Conservation (phyloP, 75 land plant genomes). For the Picea sitchensis region DNA sequence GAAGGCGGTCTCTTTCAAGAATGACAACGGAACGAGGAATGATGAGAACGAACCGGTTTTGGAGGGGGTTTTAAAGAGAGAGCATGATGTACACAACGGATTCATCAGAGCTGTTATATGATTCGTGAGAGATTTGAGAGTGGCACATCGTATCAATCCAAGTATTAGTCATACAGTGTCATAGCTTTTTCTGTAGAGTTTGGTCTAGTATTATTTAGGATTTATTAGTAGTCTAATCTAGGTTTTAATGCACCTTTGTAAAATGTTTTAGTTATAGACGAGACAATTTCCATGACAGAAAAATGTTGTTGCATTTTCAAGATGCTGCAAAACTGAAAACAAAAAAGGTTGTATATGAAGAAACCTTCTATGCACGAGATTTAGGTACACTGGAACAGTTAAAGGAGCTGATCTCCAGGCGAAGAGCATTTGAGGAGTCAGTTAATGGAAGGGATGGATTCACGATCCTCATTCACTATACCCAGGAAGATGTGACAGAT, state of each 20-base stretch:
- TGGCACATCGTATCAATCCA: not conserved
- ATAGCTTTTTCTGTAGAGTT: not conserved
- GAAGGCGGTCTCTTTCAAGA: no score
- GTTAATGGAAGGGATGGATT: constrained; percentile 36
- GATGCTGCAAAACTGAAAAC: constrained; percentile 43
- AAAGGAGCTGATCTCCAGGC: constrained; percentile 63
- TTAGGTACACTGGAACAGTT: constrained; percentile 66
- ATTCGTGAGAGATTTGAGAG: constrained; percentile 6
- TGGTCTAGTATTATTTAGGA: not conserved
- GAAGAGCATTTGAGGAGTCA: constrained; percentile 66
- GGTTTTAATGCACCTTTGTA: not conserved
- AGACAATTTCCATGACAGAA: constrained; percentile 10
- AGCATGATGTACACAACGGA: not conserved
- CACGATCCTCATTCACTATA: no score
- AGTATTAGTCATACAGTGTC: not conserved
- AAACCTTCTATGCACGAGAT: constrained; percentile 55
- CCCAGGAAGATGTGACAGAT: no score
- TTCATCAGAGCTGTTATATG: constrained; percentile 11
- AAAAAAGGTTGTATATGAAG: constrained; percentile 59
- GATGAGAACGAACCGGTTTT: no score
- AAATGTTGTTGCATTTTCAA: constrained; percentile 39
- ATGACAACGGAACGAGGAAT: no score
- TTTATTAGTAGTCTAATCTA: not conserved
- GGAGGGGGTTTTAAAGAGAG: no score
- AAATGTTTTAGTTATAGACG: not conserved